Base-by-base conservation (phyloP, 495 filamentous ascomycete species). In the Lepraria neglecta region DNA sequence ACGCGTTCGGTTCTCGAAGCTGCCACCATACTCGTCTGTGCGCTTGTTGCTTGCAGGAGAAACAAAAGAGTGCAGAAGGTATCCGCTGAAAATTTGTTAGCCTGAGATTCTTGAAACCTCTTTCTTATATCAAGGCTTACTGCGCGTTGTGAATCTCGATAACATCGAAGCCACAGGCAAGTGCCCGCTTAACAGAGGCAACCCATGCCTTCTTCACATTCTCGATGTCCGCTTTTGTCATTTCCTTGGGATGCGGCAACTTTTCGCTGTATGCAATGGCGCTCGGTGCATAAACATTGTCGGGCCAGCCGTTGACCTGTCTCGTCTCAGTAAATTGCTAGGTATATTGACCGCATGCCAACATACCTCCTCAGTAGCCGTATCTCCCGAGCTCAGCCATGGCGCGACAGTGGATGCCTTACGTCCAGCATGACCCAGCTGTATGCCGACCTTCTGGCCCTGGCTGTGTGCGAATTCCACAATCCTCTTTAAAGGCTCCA, bases 391-490 rank as follows among this genome's bases (percentile, higher is more conserved):
- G 62, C 72, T 72, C 4, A 89, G 61, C 86, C 87, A 90, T 0
- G 87, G 87, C 0, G 88, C 81, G 4, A 88, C 77, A 1, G 81
- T 87, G 56, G 76, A 80, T 0, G 85, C 86, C 67, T 91, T 91
- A n/a, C 88, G 75, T 2, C 89, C 89, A 2, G 88, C 87, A 67
- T 94, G 89, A 15, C 75, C 86, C 6, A 92, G 70, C 73, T 94
- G 89, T 61, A 92, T 84, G 47, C 78, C 88, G 50, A 89, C 83
- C 64, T 85, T 84, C 71, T 86, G 84, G 67, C 75, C 74, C 69
- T 89, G 86, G 56, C 76, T 80, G 71, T 92, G 84, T 3, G 80
- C 82, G 64, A 91, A 90, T 47, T 90, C 85, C 31, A 84, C 75
- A 55, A 87, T 76, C 19, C 79, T 72, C 64, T 76, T 78, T 59